phyloP scores from a whole-genome alignment of 2,329 filamentous ascomycete genomes.

The Coniella vitis region DNA sequence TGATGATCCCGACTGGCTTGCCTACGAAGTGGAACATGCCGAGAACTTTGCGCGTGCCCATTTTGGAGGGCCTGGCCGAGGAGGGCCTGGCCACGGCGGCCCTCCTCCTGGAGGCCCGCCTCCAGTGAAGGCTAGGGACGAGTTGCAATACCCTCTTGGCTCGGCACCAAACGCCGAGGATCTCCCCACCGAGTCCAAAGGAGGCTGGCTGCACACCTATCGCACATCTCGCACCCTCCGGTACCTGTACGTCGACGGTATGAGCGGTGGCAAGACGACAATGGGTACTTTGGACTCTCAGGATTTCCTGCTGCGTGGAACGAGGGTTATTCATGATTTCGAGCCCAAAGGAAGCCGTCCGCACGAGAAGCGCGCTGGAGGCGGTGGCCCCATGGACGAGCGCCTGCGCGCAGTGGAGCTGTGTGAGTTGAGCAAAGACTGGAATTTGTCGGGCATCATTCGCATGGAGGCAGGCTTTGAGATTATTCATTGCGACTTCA shows the following conservation, averaged over 20 bases:
- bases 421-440: constrained; percentile 45
- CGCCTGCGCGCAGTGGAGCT: constrained; percentile 43
- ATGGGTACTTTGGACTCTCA: constrained; percentile 64
- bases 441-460: constrained; percentile 58
- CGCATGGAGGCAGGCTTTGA: constrained; percentile 67
- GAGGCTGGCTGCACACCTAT: constrained; percentile 63
- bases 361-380: not conserved
- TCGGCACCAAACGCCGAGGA: too few species aligned
- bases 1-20: constrained; percentile 59
- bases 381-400: constrained; percentile 35
- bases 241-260: constrained; percentile 64
- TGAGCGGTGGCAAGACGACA: constrained; percentile 57
- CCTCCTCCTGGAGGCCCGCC: not conserved
- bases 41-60: constrained; percentile 49
- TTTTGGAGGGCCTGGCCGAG: not conserved
- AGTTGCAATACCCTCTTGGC: not conserved
- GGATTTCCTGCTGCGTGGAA: constrained; percentile 51
- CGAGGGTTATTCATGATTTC: constrained; percentile 16
- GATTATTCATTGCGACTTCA: constrained; percentile 61
- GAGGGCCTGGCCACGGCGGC: constrained; percentile 3
- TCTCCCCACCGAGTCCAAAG: not conserved
- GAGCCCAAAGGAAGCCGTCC: not conserved
- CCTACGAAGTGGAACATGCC: constrained; percentile 71
- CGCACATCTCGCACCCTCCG: constrained; percentile 48
- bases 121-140: not conserved